Evolutionary conservation across 1,284 basidiomycete species (phyloP), one percentile per base, ranked within the genome.

Genomic region (Waitea zeae): DNA sequence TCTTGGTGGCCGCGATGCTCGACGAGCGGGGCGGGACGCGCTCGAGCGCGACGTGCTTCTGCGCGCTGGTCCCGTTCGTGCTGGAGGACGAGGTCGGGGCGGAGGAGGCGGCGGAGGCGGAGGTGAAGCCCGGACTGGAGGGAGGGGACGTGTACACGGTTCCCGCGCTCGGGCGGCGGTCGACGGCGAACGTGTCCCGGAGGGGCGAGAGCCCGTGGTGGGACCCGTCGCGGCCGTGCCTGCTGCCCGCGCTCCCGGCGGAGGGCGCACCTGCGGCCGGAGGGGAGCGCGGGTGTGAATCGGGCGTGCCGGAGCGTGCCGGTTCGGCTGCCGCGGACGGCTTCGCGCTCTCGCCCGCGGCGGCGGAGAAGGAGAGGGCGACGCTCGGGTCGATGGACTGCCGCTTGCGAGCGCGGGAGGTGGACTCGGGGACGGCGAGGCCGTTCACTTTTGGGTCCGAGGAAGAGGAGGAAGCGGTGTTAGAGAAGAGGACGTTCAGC

Each of bases 351-450:
- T 29, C 35, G 42, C 34, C 39, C 38, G n/a, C 17, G 32, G 46
- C 35, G 35, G 50, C 51, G 37, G 56, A 54, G 39, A 42, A 49
- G 22, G 46, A 51, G 41, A 46, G 44, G 20, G 47, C 46, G n/a
- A 59, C 39, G 22, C 47, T 50, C 3, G 64, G 64, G 35, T 58
- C 61, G 32, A 61, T 58, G n/a, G 57, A 64, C 9, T 53, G 52
- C 3, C 62, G 53, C 36, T 49, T 61, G 29, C 57, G 56, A 5
- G 46, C 42, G 17, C 56, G 49, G 7, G 57, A 47, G 0, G 49
- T 49, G 5, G 42, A 43, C 13, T 41, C 41, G 5, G 56, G 52
- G 5, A 41, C 36, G 7, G 36, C 33, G 17, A 48, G 26, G 12
- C 43, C 45, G n/a, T n/a, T n/a, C n/a, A n/a, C n/a, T n/a, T n/a